phyloP scores from a whole-genome alignment of 2,329 filamentous ascomycete species.

The Xylaria multiplex region DNA sequence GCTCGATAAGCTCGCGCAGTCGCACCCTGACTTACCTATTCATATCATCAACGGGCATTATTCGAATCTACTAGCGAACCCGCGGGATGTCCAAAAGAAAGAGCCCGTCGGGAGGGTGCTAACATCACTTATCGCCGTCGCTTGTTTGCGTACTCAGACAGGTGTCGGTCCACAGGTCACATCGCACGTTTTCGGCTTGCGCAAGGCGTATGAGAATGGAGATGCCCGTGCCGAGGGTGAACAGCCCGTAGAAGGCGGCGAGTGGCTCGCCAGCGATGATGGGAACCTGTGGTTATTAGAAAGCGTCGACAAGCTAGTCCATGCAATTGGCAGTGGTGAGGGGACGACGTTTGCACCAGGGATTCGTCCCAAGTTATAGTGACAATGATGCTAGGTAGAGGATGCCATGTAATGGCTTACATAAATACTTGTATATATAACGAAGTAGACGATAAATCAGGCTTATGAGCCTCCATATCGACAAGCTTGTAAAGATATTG shows the following conservation, averaged over 20 bases:
- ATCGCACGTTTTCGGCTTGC: constrained; percentile 81
- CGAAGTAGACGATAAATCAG: constrained; percentile 10
- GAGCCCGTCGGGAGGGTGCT: constrained; percentile 72
- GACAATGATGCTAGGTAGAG: background rate
- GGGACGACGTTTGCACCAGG: constrained; percentile 68
- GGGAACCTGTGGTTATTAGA: constrained; percentile 72
- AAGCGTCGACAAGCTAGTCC: constrained; percentile 69
- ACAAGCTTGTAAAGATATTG: background rate
- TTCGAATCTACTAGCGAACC: constrained; percentile 76
- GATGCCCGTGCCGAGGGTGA: constrained; percentile 58
- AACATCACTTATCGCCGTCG: constrained; percentile 77
- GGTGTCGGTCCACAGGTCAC: constrained; percentile 85
- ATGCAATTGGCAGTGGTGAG: constrained; percentile 52
- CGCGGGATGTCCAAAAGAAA: constrained; percentile 56
- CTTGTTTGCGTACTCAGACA: constrained; percentile 80
- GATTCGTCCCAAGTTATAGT: constrained; percentile 55
- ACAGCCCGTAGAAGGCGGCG: constrained; percentile 59
- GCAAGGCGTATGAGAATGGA: constrained; percentile 79
- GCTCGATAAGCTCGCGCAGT: constrained; percentile 73
- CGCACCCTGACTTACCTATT: constrained; percentile 83
- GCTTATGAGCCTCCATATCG: background rate
- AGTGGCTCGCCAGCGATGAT: constrained; percentile 72
- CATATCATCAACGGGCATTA: constrained; percentile 82
- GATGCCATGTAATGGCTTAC: background rate
- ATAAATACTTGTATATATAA: constrained; percentile 26